phyloP scores from a whole-genome alignment of 805 yeast genomes.

The Lipomyces yamadae region DNA sequence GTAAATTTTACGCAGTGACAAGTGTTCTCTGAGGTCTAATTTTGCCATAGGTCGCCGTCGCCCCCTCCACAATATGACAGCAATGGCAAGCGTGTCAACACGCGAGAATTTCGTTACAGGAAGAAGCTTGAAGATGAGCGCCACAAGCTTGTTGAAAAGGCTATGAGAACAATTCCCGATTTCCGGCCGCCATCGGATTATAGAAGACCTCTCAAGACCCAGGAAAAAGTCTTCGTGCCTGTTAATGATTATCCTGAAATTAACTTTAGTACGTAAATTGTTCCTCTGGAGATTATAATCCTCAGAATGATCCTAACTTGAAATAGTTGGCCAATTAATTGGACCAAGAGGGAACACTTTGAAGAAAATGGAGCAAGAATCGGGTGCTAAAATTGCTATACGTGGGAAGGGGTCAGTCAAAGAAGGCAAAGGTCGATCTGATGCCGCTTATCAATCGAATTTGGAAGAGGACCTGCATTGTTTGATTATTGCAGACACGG shows the following conservation, averaged over 20 bases:
- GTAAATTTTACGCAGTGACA: background rate
- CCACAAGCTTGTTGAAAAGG: conserved; percentile 74
- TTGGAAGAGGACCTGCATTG: conserved; percentile 88
- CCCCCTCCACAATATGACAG: conserved; percentile 92
- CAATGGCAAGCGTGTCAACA: conserved; percentile 81
- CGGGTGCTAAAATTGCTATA: conserved; percentile 88
- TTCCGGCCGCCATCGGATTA: conserved; percentile 83
- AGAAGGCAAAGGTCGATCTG: conserved; percentile 72
- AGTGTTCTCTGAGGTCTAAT: background rate
- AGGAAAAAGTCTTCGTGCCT: conserved; percentile 85
- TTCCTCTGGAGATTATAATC: background rate
- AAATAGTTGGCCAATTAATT: conserved; percentile 71
- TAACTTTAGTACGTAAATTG: conserved; percentile 56
- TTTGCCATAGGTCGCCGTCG: conserved; percentile 61
- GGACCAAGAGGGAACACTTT: conserved; percentile 97
- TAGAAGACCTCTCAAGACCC: conserved; percentile 67
- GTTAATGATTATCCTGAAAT: conserved; percentile 85
- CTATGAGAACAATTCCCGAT: conserved; percentile 71
- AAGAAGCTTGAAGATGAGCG: conserved; percentile 76
- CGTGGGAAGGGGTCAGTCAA: conserved; percentile 96
- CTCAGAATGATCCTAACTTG: background rate
- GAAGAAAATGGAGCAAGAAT: conserved; percentile 74
- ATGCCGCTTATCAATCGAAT: conserved; percentile 54
- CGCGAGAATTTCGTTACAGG: conserved; percentile 71
- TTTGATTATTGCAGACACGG: conserved; percentile 79